Evolutionary conservation across 2,329 filamentous ascomycete genomes (phyloP), one percentile per base, ranked within the genome.

Genomic region (Knufia petricola): DNA sequence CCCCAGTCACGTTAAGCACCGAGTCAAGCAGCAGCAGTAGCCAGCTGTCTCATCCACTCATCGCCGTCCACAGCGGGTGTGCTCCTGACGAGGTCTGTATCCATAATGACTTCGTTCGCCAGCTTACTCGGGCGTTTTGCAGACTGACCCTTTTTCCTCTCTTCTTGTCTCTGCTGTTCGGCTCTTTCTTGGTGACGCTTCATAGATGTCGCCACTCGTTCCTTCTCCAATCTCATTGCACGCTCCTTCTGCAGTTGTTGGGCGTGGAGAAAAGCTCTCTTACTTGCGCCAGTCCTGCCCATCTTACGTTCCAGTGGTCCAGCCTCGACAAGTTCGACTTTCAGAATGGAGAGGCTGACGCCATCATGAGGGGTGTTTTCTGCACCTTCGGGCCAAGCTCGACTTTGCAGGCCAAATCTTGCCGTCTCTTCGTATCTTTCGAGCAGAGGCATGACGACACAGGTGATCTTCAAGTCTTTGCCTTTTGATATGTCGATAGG

Each of bases 291-390:
- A 58, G 69, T 61, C 55, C 73, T 58, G 61, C 73, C 62, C 66
- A 72, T 61, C 56, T 71, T 64, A 49, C 65, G 61, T 53, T 65
- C 50, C 59, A 68, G 60, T 50, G 69, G 49, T 69, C 76, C 54
- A 73, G 92, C 88, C 54, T 86, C 82, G 0, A 95, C 85, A 82
- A 89, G 96, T 46, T 87, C 81, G 9, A 95, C 77, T 46, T 81
- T 79, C 52, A 81, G 74, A 41, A 98, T 78, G 75, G 85, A 87
- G 66, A 86, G 96, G 63, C 88, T 95, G 64, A 95, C 78, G 2
- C 89, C 89, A 58, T 94, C 88, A 61, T 95, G 88, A 12, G 73
- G 74, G 20, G 75, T 77, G 36, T 37, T 36, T n/a, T 46, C 47
- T 12, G 46, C 28, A 24, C 32, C 47, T 30, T 57, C 56, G 17